Evolutionary conservation across 805 yeast species (phyloP).

Genomic region (Yarrowia sp.): DNA sequence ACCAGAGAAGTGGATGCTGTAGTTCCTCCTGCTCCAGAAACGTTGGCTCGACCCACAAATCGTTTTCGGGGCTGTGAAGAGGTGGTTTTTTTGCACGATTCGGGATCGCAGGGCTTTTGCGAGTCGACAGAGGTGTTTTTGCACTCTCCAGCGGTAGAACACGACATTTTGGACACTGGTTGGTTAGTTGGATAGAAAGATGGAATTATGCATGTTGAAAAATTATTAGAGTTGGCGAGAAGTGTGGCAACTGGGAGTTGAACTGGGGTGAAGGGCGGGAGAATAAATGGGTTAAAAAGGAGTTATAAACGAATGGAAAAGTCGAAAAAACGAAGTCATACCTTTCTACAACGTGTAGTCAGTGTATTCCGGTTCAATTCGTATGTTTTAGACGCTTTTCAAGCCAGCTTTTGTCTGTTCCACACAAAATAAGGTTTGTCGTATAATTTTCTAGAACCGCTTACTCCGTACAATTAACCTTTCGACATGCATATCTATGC

Average conservation of each 20-base stretch:
- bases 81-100: neutral
- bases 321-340: too few relatives aligned
- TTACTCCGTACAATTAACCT: too few relatives aligned
- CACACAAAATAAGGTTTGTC: too few relatives aligned
- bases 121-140: neutral
- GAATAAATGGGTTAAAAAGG: too few relatives aligned
- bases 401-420: too few relatives aligned
- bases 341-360: too few relatives aligned
- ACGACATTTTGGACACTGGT: neutral
- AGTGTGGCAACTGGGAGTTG: neutral
- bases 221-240: neutral
- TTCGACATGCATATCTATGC: too few relatives aligned
- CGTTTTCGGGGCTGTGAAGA: constrained; percentile 7
- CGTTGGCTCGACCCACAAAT: constrained; percentile 12
- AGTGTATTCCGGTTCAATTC: too few relatives aligned
- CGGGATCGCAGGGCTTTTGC: neutral
- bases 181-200: neutral
- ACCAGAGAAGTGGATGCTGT: constrained; percentile 5
- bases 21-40: neutral
- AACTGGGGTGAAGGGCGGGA: neutral
- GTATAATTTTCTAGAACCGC: too few relatives aligned
- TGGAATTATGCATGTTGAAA: neutral
- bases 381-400: too few relatives aligned
- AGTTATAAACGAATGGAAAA: too few relatives aligned
- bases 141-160: neutral